Evolutionary conservation across 192 early-diverging fungal species (phyloP).

Genomic region (Entomortierella parvispora): DNA sequence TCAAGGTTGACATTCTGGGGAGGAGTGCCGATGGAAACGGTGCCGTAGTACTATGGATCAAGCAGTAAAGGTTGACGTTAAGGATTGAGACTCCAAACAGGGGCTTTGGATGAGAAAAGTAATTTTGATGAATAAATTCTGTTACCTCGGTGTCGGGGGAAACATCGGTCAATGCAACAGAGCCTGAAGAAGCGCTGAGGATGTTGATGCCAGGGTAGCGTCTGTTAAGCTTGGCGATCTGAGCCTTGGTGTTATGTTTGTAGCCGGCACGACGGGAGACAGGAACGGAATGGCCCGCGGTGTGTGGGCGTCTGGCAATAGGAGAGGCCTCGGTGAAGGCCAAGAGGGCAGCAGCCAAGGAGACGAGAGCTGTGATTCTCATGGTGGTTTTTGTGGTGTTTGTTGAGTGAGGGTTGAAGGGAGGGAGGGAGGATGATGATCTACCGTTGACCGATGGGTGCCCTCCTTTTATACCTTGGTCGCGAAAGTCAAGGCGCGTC

Average conservation of each 20-base stretch:
- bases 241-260: background rate
- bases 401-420: too few species aligned
- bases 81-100: too few species aligned
- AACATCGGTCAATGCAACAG: slow-evolving; percentile 4
- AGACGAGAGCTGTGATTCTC: slow-evolving; percentile 9
- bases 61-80: too few species aligned
- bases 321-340: slow-evolving; percentile 15
- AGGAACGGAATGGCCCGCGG: background rate
- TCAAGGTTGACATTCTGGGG: slow-evolving; percentile 63
- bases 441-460: too few species aligned
- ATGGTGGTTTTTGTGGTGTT: background rate
- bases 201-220: slow-evolving; percentile 58
- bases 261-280: background rate
- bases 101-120: too few species aligned
- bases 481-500: too few species aligned
- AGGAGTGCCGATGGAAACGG: slow-evolving; percentile 66
- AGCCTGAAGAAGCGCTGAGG: slow-evolving; percentile 50
- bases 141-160: slow-evolving; percentile 14
- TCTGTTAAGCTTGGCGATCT: background rate
- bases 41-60: slow-evolving; percentile 72
- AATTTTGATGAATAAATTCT: too few species aligned
- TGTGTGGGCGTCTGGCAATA: slow-evolving; percentile 3
- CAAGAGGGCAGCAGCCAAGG: slow-evolving; percentile 15
- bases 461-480: too few species aligned
- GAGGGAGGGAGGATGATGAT: slow-evolving; percentile 1